phyloP scores from a whole-genome alignment of 202 grass and related monocot species.

The Saccharum hybrid region DNA sequence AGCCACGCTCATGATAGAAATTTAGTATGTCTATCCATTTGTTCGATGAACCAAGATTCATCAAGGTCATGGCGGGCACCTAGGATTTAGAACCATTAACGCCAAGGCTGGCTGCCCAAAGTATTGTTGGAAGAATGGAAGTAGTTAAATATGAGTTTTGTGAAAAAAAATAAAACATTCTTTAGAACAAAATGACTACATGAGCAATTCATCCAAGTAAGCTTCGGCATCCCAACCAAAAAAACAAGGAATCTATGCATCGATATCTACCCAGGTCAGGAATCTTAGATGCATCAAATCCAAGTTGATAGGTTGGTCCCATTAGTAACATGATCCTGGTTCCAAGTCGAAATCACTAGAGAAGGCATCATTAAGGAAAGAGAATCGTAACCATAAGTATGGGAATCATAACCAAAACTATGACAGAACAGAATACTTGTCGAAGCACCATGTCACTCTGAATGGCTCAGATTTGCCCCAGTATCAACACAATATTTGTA shows the following conservation, averaged over 20 bases:
- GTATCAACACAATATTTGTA: not conserved
- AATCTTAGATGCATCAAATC: not conserved
- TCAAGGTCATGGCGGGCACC: not conserved
- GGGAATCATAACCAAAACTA: not conserved
- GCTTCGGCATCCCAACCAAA: not conserved
- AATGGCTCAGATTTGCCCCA: slow-evolving; percentile 9
- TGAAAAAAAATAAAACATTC: not conserved
- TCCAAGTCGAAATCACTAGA: not conserved
- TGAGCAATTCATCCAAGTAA: not conserved
- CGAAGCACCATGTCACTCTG: not conserved
- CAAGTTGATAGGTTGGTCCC: not conserved
- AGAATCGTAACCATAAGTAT: not conserved
- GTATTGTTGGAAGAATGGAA: not conserved
- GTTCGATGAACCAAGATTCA: not conserved
- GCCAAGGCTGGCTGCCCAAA: too few species aligned
- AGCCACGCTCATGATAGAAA: not conserved
- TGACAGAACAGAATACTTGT: not conserved
- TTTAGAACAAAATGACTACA: not conserved
- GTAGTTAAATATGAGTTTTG: not conserved
- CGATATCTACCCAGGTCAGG: not conserved
- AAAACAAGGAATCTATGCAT: not conserved
- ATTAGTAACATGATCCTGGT: not conserved
- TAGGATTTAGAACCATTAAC: not conserved
- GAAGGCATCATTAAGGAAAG: not conserved
- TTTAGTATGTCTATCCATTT: not conserved